Base-by-base conservation (phyloP, 805 yeast species). In the Lipomyces yamadae region DNA sequence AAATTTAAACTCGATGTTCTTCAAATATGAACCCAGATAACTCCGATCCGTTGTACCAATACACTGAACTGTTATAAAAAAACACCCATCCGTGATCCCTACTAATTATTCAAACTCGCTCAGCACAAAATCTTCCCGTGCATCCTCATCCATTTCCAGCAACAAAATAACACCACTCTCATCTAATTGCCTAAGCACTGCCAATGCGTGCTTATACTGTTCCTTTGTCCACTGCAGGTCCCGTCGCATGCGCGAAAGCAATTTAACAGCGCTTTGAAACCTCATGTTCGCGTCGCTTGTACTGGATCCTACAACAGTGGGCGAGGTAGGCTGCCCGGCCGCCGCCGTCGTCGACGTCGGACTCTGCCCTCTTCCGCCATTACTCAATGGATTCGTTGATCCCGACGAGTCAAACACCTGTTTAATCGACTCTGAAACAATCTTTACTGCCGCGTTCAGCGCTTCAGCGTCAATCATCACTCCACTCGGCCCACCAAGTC, bases 81-180 rank as follows among this genome's bases (percentile, higher is more conserved):
- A 24, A 24, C 24, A 24, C 24, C 24, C 24, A 24, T 24, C 24
- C 24, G 24, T 24, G 7, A 42, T 5, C 18, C n/a, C 4, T 24
- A n/a, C 15, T 15, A 5, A 6, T 42, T 42, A 24, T 34, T 32
- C 34, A 18, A n/a, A 52, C 32, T 37, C 62, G 34, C 56, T 33
- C 52, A 66, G 45, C 13, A 67, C 18, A 58, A 37, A 67, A 33
- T 64, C 70, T 37, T 67, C 70, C 2, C 70, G 62, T 13, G 63
- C 62, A 35, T 67, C 70, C 11, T 55, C 65, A 52, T 67, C 70
- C 70, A 67, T 67, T 42, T 67, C 70, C 34, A 67, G 66, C 13
- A 67, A 37, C 54, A 67, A 15, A 33, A 67, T 61, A 29, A 67
- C 56, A 7, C 60, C 65, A 2, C 60, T 54, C 52, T 67, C 66